Conservation (phyloP, 1,284 basidiomycete species). For the Erythrobasidium hasegawianum region DNA sequence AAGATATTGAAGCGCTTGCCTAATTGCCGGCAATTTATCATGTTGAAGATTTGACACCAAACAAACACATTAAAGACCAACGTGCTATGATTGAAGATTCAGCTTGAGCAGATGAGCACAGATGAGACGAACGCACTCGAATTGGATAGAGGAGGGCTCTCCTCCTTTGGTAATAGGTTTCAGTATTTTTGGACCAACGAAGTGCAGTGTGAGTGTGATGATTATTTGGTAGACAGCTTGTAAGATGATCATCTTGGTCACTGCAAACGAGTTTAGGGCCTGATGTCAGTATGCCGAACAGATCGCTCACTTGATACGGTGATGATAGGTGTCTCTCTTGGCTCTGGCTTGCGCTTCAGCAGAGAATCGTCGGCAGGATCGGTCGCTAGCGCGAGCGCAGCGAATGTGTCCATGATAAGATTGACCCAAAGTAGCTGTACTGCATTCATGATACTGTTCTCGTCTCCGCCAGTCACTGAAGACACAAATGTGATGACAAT, state of each 20-base stretch:
- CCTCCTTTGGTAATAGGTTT: slow-evolving; percentile 35
- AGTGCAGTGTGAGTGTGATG: slow-evolving; percentile 48
- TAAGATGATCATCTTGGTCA: slow-evolving; percentile 50
- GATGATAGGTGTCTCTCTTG: slow-evolving; percentile 46
- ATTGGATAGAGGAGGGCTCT: slow-evolving; percentile 21
- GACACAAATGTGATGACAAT: slow-evolving; percentile 39
- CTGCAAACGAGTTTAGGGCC: too few species aligned
- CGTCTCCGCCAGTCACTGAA: slow-evolving; percentile 33
- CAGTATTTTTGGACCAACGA: slow-evolving; percentile 46
- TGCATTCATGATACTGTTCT: slow-evolving; percentile 37
- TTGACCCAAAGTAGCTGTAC: slow-evolving; percentile 40
- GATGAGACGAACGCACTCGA: slow-evolving; percentile 12
- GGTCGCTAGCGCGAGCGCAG: slow-evolving; percentile 50
- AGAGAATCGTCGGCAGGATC: slow-evolving; percentile 48
- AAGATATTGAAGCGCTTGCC: slow-evolving; percentile 36
- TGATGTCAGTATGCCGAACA: too few species aligned
- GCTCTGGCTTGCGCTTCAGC: slow-evolving; percentile 49
- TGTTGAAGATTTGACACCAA: slow-evolving; percentile 41
- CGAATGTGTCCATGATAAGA: slow-evolving; percentile 46
- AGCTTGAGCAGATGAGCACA: background rate
- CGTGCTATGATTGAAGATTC: slow-evolving; percentile 33
- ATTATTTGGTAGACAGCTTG: slow-evolving; percentile 49
- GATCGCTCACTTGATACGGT: slow-evolving; percentile 37
- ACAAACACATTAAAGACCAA: slow-evolving; percentile 40
- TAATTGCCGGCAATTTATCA: slow-evolving; percentile 37